Evolutionary conservation across 192 early-diverging fungal genomes (phyloP).

Genomic region (Cetraspora pellucida): DNA sequence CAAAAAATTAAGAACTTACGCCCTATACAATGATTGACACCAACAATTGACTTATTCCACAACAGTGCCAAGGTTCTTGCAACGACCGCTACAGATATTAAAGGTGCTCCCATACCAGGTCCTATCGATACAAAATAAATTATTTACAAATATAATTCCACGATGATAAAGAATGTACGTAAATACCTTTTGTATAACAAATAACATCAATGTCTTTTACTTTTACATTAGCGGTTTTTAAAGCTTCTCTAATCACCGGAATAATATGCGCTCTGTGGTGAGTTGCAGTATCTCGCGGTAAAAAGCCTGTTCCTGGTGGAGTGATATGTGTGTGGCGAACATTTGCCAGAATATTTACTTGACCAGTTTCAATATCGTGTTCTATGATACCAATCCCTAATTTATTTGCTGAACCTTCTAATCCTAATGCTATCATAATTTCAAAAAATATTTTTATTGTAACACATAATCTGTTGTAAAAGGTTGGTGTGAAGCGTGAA

Average conservation of each 20-base stretch:
- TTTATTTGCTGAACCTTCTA: conserved; percentile 96
- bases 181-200: conserved; percentile 88
- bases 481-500: no score
- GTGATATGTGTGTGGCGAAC: conserved; percentile 93
- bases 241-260: conserved; percentile 71
- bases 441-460: no score
- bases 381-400: conserved; percentile 93
- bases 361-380: conserved; percentile 62
- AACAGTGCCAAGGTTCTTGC: conserved; percentile 91
- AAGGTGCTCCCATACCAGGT: conserved; percentile 97
- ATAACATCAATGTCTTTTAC: conserved; percentile 84
- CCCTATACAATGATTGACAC: conserved; percentile 97
- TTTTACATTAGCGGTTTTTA: conserved; percentile 74
- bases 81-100: conserved; percentile 86
- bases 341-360: conserved; percentile 81
- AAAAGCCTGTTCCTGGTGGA: conserved; percentile 94
- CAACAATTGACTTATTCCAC: conserved; percentile 91
- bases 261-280: conserved; percentile 87
- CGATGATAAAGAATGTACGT: not conserved
- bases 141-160: not conserved
- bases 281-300: conserved; percentile 89
- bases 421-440: conserved; percentile 70
- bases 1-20: conserved; percentile 50
- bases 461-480: no score
- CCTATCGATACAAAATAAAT: conserved; percentile 52